Evolutionary conservation across 352 stramenopile genomes (phyloP), one percentile per base, ranked within the genome.

Genomic region (Thalassiosira hispida): DNA sequence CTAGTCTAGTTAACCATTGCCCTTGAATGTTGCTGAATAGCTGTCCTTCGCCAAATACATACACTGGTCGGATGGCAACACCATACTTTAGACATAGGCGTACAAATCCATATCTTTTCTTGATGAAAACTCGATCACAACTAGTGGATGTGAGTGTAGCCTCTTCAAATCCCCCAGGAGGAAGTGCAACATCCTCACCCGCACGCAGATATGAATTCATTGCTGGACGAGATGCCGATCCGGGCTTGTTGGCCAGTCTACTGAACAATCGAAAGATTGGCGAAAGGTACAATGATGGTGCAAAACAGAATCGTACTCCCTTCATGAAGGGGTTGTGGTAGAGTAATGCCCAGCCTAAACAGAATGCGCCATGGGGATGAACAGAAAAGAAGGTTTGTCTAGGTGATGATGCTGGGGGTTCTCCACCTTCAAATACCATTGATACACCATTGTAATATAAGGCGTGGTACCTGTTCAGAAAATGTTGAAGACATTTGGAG

Each of bases 81-180:
- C 96, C 95, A 77, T 95, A 84, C 84, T 98, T 91, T 8, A 98
- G 85, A 35, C 91, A 95, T 29, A 98, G 83, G 65, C 97, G 97
- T 75, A 98, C 93, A 81, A 98, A 98, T 1, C 96, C 96, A 40
- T 94, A 95, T 12, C 96, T 90, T 29, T 94, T 92, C 63, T 96
- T 95, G 56, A 98, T 84, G 67, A 94, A 98, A 25, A 98, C 91
- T 62, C 95, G 92, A 81, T 98, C 96, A 35, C 90, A 87, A 1
- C 88, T 88, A 14, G 88, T 86, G 49, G 89, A 78, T 56, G 90
- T 97, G 11, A 98, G 73, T 16, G 96, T 97, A 5, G 95, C 96
- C 85, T 98, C 96, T 79, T 98, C 95, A 72, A 98, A 97, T 12
- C 96, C 96, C 8, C 96, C 96, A 0, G 96, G 95, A 14, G 97